A percentile compares a stretch with the other conserved stretches of the same genome.
These are phyloP conservation scores for Diaporthe aspalathi DNA, from an alignment of 2,329 filamentous ascomycete genomes.

Conservation along the genomic window DNA sequence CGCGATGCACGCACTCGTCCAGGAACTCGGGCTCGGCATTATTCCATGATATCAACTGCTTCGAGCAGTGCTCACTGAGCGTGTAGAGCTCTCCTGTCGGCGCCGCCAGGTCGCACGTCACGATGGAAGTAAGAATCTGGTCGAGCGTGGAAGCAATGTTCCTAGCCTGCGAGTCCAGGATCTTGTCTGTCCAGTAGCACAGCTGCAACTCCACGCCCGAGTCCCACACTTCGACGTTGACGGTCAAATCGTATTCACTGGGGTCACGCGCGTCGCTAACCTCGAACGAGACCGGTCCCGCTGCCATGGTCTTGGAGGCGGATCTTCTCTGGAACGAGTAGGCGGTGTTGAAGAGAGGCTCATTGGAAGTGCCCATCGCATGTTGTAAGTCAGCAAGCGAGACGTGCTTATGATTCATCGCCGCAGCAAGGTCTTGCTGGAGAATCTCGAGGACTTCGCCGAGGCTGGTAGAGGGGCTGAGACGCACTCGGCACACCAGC, in stretches of 20 bases:
- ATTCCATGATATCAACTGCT: conserved; percentile 6
- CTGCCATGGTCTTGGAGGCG: conserved; percentile 1
- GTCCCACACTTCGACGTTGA: conserved; percentile 15
- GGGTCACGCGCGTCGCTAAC: not conserved
- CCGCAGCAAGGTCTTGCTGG: not conserved
- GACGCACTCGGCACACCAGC: conserved; percentile 20
- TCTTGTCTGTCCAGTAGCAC: conserved; percentile 18
- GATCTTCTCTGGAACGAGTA: conserved; percentile 19
- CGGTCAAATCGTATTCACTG: conserved; percentile 10
- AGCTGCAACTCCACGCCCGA: conserved; percentile 8
- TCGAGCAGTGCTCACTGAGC: conserved; percentile 6
- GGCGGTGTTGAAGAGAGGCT: conserved; percentile 20
- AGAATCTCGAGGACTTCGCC: not conserved
- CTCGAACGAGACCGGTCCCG: not conserved
- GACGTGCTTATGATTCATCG: conserved; percentile 16
- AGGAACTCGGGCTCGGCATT: conserved; percentile 6
- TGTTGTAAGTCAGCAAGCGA: conserved; percentile 15
- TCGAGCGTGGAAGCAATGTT: conserved; percentile 9
- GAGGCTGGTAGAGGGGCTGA: conserved; percentile 1
- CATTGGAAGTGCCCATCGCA: not conserved
- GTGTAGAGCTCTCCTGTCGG: not conserved
- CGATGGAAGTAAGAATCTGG: not conserved
- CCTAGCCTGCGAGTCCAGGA: conserved; percentile 10
- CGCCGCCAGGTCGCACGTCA: not conserved
- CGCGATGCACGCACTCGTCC: conserved; percentile 7